Evolutionary conservation across 2,329 filamentous ascomycete genomes (phyloP), one percentile per base, ranked within the genome.

Genomic region (Aspergillus vadensis): DNA sequence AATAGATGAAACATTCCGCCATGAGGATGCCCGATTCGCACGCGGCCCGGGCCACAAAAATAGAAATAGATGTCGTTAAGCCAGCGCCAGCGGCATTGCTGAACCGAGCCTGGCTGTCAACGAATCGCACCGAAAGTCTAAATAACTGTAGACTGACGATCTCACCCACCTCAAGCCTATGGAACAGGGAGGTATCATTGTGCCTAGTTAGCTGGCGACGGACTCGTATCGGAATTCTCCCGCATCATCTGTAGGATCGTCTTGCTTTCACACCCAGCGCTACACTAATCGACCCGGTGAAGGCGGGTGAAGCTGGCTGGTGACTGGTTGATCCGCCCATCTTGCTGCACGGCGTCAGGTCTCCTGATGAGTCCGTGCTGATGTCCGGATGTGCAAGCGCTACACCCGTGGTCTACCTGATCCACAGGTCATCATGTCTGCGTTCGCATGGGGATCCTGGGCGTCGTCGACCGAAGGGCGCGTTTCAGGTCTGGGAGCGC

Each of bases 331-430:
- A 30, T 14, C 19, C 30, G 43, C 27, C 39, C 48, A 52, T 53
- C 53, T 59, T 53, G 48, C 39, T 55, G 44, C 53, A 59, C 55
- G 19, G 55, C 38, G 58, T 49, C 58, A 19, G 63, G 66, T 68
- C 64, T 67, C 47, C 65, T 68, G 66, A 67, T 59, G 57, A 61
- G 65, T 44, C 53, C 58, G 62, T 52, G 63, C 59, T 62, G 54
- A 44, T 57, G 44, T 57, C n/a, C 59, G 50, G 36, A 57, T 51
- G 58, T 43, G 48, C 32, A 43, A 36, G 55, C 55, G 58, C 55
- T 55, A 55, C 54, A 56, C 39, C 54, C 48, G 36, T 39, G 50
- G 41, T 19, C 27, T 39, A 17, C 15, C 43, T 58, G 58, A 65
- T 63, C 63, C 51, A 58, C 58, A 32, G 32, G 56, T 58, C 54